Conservation (phyloP, 164 flowering plant genomes). For the Aristolochia californica region DNA sequence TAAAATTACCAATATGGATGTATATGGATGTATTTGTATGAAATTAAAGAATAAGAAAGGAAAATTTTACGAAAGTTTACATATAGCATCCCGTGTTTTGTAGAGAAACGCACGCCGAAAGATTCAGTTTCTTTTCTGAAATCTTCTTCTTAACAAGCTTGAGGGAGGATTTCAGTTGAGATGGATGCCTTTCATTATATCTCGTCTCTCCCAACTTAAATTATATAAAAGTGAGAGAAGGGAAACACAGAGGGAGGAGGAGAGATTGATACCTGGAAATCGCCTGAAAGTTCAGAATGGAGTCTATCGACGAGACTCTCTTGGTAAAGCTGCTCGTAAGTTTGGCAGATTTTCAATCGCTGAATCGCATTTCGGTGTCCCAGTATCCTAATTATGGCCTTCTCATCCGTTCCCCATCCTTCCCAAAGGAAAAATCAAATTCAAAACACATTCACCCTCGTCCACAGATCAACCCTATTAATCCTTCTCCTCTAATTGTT, state of each 20-base stretch:
- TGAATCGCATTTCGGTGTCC: slow-evolving; percentile 67
- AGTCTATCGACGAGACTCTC: slow-evolving; percentile 53
- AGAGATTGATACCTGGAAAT: neutral
- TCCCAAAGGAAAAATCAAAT: neutral
- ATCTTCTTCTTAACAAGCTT: neutral
- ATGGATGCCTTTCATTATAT: neutral
- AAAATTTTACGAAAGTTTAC: no score
- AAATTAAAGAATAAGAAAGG: no score
- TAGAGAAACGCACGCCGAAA: no score
- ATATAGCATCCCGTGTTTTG: no score
- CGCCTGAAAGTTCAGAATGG: slow-evolving; percentile 35
- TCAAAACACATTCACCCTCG: neutral
- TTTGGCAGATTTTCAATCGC: slow-evolving; percentile 45
- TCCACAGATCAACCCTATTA: neutral
- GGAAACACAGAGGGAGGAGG: neutral
- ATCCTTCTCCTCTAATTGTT: neutral
- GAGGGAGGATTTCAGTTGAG: neutral
- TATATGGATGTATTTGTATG: no score
- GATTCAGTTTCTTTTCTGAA: neutral
- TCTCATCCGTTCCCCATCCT: slow-evolving; percentile 85
- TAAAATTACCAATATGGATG: no score
- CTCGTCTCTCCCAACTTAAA: neutral
- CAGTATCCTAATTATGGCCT: slow-evolving; percentile 44
- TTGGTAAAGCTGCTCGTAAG: slow-evolving; percentile 51
- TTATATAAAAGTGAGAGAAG: neutral